These are phyloP conservation scores for Prillingera fragicola DNA, from an alignment of 1,284 basidiomycete species.

Conservation along the genomic window DNA sequence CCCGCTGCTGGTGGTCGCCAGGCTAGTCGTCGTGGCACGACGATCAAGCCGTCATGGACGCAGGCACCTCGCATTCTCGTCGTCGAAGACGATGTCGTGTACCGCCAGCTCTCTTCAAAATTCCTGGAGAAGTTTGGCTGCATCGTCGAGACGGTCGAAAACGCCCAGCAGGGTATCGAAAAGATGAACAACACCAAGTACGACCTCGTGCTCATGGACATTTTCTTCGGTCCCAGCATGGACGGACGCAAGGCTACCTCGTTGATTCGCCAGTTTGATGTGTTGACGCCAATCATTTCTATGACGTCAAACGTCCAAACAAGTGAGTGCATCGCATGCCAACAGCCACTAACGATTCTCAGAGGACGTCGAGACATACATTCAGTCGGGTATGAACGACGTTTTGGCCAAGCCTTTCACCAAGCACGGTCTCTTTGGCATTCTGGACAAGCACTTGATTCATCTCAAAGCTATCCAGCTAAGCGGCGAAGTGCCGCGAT, in stretches of 20 bases:
- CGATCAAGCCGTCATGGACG: slow-evolving; percentile 83
- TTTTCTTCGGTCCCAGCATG: slow-evolving; percentile 46
- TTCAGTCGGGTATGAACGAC: slow-evolving; percentile 77
- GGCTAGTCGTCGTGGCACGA: slow-evolving; percentile 34
- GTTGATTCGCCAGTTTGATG: slow-evolving; percentile 88
- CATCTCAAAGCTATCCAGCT: slow-evolving; percentile 88
- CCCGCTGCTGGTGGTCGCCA: background rate
- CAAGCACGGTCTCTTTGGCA: slow-evolving; percentile 78
- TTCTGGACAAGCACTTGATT: slow-evolving; percentile 94
- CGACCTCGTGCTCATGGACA: slow-evolving; percentile 88
- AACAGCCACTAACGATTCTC: slow-evolving; percentile 11
- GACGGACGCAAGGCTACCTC: slow-evolving; percentile 63
- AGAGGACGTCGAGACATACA: slow-evolving; percentile 46
- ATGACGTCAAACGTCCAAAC: slow-evolving; percentile 94
- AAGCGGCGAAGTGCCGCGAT: slow-evolving; percentile 60
- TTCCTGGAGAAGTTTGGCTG: slow-evolving; percentile 95
- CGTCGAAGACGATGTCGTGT: slow-evolving; percentile 93
- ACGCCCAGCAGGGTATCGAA: slow-evolving; percentile 87
- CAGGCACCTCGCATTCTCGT: slow-evolving; percentile 80
- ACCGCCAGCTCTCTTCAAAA: slow-evolving; percentile 78
- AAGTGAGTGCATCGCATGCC: slow-evolving; percentile 25
- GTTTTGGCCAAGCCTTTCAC: slow-evolving; percentile 96
- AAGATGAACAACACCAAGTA: slow-evolving; percentile 94
- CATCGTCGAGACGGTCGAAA: slow-evolving; percentile 84
- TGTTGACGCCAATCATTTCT: slow-evolving; percentile 82